These are phyloP conservation scores for Remersonia thermophila DNA, from an alignment of 2,329 filamentous ascomycete species.

Conservation along the genomic window DNA sequence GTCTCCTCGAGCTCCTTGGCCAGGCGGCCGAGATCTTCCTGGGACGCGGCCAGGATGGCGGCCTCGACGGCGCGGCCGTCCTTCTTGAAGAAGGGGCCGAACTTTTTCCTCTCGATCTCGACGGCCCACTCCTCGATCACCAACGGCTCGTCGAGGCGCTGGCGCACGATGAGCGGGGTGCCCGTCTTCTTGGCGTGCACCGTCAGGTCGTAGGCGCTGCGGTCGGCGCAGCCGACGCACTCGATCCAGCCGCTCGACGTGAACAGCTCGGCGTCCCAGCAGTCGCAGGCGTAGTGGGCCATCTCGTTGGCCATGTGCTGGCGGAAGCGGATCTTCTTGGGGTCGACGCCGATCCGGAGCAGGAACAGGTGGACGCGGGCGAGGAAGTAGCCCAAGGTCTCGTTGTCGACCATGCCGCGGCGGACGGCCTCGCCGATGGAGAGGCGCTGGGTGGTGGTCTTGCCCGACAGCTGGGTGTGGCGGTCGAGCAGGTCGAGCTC, in stretches of 20 bases:
- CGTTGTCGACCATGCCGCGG: constrained; percentile 78
- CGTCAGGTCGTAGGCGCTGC: constrained; percentile 85
- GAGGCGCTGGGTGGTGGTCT: constrained; percentile 61
- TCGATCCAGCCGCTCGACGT: constrained; percentile 96
- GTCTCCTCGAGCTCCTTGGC: constrained; percentile 59
- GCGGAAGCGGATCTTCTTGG: constrained; percentile 81
- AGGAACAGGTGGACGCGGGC: constrained; percentile 89
- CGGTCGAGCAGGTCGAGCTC: constrained; percentile 78
- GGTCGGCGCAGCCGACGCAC: constrained; percentile 87
- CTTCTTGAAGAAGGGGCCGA: constrained; percentile 91
- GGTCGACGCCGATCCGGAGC: constrained; percentile 74
- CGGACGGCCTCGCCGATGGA: constrained; percentile 78
- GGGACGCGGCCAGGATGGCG: constrained; percentile 61
- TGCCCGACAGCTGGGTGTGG: constrained; percentile 73
- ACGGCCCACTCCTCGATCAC: constrained; percentile 78
- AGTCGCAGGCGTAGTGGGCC: constrained; percentile 90
- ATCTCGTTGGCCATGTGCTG: constrained; percentile 79
- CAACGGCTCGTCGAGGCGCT: constrained; percentile 66
- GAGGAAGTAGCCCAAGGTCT: constrained; percentile 95
- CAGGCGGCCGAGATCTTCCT: constrained; percentile 71
- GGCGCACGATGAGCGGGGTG: constrained; percentile 70
- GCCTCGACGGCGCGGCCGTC: constrained; percentile 76
- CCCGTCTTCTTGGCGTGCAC: constrained; percentile 92
- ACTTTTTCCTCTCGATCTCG: constrained; percentile 87
- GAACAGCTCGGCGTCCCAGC: constrained; percentile 91